A percentile compares a stretch with the other conserved stretches of the same genome.
phyloP scores from a whole-genome alignment of 345 rosid genomes.

The Syzygium jambos region DNA sequence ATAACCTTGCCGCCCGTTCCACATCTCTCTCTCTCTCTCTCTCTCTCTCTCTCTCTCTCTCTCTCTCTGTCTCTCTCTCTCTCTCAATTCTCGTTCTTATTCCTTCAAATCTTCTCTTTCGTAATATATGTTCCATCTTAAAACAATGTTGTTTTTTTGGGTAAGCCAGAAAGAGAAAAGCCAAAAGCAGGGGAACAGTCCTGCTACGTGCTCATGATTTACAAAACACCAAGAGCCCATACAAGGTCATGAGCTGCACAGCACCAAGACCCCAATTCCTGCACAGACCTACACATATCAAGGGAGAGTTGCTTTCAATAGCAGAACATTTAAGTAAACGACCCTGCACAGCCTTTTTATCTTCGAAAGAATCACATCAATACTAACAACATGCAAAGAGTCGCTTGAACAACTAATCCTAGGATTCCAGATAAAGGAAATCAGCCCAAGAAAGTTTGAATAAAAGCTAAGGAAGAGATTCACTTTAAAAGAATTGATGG shows the following conservation, averaged over 20 bases:
- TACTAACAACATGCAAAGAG: background rate
- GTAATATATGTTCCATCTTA: too few species aligned
- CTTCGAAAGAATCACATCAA: background rate
- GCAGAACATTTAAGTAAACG: background rate
- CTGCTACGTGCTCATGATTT: background rate
- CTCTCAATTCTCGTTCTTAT: too few species aligned
- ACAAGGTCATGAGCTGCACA: background rate
- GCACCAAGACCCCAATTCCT: background rate
- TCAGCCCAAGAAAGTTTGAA: background rate
- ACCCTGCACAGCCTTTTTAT: background rate
- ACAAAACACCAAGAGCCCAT: background rate
- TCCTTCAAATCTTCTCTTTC: too few species aligned
- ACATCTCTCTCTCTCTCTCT: too few species aligned
- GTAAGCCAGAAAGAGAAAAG: too few species aligned
- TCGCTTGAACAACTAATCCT: background rate
- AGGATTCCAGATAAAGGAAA: background rate
- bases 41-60: too few species aligned
- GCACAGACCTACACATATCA: fast-evolving
- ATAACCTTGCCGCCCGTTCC: too few species aligned
- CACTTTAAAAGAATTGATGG: background rate
- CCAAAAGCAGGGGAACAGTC: background rate
- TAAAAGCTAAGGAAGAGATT: background rate
- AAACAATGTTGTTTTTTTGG: too few species aligned
- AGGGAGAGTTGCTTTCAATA: background rate
- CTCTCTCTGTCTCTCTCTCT: too few species aligned